Conservation (phyloP, 1,284 basidiomycete genomes). For the Tilletiopsis washingtonensis region DNA sequence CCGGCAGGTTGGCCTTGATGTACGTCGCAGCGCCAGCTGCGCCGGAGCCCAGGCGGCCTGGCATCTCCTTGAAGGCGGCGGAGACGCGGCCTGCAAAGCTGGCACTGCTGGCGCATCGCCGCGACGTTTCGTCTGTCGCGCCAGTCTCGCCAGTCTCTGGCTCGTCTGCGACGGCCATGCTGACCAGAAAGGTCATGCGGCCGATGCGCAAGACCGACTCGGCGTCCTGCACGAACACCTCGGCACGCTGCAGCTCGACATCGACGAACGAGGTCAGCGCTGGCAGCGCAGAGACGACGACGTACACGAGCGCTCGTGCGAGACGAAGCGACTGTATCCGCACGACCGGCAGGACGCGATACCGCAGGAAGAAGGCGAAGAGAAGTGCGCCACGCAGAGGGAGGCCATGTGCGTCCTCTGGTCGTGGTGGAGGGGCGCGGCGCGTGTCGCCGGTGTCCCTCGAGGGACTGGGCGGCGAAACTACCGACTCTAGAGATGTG, state of each 20-base stretch:
- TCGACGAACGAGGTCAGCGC: constrained; percentile 32
- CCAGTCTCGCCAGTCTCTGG: too few species aligned
- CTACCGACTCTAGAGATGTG: too few species aligned
- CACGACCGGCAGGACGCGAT: constrained; percentile 8
- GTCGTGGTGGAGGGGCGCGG: constrained; percentile 11
- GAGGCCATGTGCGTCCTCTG: too few species aligned
- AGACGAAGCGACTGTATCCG: constrained; percentile 8
- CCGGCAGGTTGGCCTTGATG: constrained; percentile 29
- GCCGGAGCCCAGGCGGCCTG: constrained; percentile 20
- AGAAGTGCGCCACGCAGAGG: too few species aligned
- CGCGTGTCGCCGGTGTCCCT: neutral
- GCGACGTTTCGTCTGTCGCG: neutral
- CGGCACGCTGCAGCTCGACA: constrained; percentile 29
- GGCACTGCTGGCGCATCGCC: neutral
- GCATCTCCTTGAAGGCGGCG: constrained; percentile 12
- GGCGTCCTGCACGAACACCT: constrained; percentile 23
- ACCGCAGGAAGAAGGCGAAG: constrained; percentile 5
- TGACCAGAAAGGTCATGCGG: constrained; percentile 4
- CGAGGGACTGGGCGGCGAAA: too few species aligned
- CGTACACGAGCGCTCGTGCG: constrained; percentile 20
- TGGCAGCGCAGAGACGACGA: constrained; percentile 28
- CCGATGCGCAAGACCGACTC: constrained; percentile 22
- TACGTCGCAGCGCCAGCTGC: constrained; percentile 24
- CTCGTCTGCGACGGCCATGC: too few species aligned
- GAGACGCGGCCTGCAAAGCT: neutral